Percentiles rank a stretch among this genome's conserved stretches.
Evolutionary conservation across 192 early-diverging fungal species (phyloP).

Genomic region (Entomortierella chlamydospora): DNA sequence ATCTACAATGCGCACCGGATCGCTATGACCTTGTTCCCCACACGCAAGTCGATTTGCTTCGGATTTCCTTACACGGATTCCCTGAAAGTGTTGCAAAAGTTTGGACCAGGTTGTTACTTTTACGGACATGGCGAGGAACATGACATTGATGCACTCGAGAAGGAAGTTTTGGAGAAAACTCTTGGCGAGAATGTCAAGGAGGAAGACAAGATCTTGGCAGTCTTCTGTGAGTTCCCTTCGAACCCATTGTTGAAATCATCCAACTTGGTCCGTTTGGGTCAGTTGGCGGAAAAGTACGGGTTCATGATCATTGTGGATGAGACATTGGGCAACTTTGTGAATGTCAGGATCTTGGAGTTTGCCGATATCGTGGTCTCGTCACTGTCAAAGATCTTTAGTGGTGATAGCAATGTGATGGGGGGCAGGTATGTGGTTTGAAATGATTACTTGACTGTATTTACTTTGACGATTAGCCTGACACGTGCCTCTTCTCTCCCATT

Average conservation of each 20-base stretch:
- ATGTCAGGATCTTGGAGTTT: slow-evolving; percentile 80
- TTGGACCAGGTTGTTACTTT: slow-evolving; percentile 90
- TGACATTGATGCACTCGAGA: slow-evolving; percentile 81
- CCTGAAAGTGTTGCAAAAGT: slow-evolving; percentile 96
- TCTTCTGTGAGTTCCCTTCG: slow-evolving; percentile 95
- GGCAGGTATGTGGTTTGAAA: slow-evolving; percentile 72
- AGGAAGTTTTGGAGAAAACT: slow-evolving; percentile 61
- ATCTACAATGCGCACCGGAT: slow-evolving; percentile 89
- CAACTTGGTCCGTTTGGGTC: slow-evolving; percentile 78
- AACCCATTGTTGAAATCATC: slow-evolving; percentile 92
- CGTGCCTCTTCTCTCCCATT: no score
- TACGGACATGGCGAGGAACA: slow-evolving; percentile 84
- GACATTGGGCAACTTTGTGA: slow-evolving; percentile 95
- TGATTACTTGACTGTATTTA: slow-evolving; percentile 10
- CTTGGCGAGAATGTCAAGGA: slow-evolving; percentile 59
- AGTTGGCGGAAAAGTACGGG: slow-evolving; percentile 78
- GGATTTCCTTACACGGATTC: slow-evolving; percentile 98
- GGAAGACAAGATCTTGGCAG: slow-evolving; percentile 70
- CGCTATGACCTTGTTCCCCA: slow-evolving; percentile 59
- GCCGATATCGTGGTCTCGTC: slow-evolving; percentile 92
- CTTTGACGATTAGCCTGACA: neutral
- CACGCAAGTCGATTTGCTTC: slow-evolving; percentile 87
- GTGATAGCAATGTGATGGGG: slow-evolving; percentile 98
- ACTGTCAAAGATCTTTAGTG: slow-evolving; percentile 95
- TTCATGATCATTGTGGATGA: slow-evolving; percentile 93